phyloP scores from a whole-genome alignment of 352 stramenopile species.

The Pythium aphanidermatum region DNA sequence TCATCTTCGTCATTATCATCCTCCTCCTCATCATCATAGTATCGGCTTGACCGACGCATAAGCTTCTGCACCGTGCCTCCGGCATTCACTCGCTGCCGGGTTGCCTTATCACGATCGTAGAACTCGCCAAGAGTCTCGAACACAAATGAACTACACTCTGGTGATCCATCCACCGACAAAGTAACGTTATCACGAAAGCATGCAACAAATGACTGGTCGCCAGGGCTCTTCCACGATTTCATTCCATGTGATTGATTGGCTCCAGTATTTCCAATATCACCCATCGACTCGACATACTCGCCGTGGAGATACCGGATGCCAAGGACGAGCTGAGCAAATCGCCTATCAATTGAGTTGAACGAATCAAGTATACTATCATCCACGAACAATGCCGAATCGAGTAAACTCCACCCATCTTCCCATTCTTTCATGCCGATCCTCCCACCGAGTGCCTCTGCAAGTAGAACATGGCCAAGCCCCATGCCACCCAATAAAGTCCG shows the following conservation, averaged over 20 bases:
- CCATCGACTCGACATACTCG: conserved; percentile 17
- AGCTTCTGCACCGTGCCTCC: no score
- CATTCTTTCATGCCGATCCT: conserved; percentile 18
- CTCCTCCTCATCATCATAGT: not conserved
- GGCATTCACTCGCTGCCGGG: not conserved
- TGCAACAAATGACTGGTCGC: conserved; percentile 9
- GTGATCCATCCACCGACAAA: conserved; percentile 19
- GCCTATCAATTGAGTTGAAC: not conserved
- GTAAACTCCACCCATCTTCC: conserved; percentile 19
- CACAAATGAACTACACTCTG: conserved; percentile 19
- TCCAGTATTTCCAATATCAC: not conserved
- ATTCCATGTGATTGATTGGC: not conserved
- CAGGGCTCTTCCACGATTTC: conserved; percentile 12
- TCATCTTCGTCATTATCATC: conserved; percentile 7
- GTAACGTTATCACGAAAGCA: conserved; percentile 19
- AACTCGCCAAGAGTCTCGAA: conserved; percentile 22
- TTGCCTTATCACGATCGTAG: conserved; percentile 14
- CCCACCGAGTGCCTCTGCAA: conserved; percentile 17
- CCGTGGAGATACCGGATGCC: conserved; percentile 19
- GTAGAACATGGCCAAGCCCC: conserved; percentile 28
- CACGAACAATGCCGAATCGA: conserved; percentile 14
- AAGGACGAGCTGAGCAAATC: not conserved
- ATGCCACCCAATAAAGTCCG: conserved; percentile 18
- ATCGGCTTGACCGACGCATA: no score
- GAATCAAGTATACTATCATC: not conserved